Percentiles rank a stretch among this genome's conserved stretches.
These are phyloP conservation scores for Moniliella sp. DNA, from an alignment of 1,284 basidiomycete species.

Conservation along the genomic window DNA sequence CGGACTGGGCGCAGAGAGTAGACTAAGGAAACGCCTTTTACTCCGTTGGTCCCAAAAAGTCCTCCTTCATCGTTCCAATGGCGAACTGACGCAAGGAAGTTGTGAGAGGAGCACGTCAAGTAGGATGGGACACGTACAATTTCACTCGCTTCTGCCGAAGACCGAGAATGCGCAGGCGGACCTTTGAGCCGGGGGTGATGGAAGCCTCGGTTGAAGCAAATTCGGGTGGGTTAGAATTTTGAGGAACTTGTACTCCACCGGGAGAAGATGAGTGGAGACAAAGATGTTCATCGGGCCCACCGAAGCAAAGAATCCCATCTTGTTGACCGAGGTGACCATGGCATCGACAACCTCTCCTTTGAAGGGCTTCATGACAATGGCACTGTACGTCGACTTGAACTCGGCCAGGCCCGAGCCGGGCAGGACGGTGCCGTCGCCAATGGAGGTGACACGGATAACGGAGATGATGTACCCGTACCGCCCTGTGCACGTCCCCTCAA, in stretches of 20 bases:
- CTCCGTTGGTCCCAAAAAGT: constrained; percentile 19
- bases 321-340: constrained; percentile 81
- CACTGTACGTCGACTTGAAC: constrained; percentile 40
- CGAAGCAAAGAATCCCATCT: constrained; percentile 95
- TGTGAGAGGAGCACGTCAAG: background rate
- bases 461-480: constrained; percentile 91
- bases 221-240: constrained; percentile 28
- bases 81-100: too few relatives aligned
- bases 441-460: constrained; percentile 46
- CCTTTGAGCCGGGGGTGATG: constrained; percentile 46
- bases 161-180: constrained; percentile 84
- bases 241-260: constrained; percentile 39
- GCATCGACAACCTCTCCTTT: constrained; percentile 96
- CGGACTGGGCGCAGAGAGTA: too few relatives aligned
- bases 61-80: constrained; percentile 32
- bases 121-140: constrained; percentile 40
- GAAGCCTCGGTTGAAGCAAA: constrained; percentile 12
- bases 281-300: constrained; percentile 50
- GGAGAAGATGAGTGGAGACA: constrained; percentile 64
- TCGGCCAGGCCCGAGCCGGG: constrained; percentile 80
- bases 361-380: constrained; percentile 41
- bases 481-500: constrained; percentile 89
- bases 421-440: constrained; percentile 46
- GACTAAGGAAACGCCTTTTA: too few relatives aligned
- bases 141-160: constrained; percentile 84